Evolutionary conservation across 2,329 filamentous ascomycete species (phyloP).

Genomic region (Epichloe coenophiala): DNA sequence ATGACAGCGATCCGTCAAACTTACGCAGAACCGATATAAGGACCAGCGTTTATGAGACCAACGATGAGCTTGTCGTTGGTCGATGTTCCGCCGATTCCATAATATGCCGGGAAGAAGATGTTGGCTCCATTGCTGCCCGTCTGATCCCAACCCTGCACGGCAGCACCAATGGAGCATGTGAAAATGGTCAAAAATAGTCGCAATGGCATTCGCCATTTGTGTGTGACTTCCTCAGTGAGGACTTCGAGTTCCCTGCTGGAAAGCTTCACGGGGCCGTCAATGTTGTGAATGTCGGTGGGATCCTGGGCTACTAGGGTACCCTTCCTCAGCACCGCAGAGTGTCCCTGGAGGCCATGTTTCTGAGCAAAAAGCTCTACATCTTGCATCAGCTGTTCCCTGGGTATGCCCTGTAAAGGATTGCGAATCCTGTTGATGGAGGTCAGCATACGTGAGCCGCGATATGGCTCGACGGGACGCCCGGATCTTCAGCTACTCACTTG

Average conservation of each 20-base stretch:
- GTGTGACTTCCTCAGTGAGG: slow-evolving; percentile 45
- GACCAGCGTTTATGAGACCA: slow-evolving; percentile 51
- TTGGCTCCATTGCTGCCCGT: slow-evolving; percentile 50
- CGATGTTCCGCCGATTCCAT: slow-evolving; percentile 22
- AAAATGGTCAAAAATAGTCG: slow-evolving; percentile 53
- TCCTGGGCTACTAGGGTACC: slow-evolving; percentile 42
- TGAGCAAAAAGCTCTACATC: slow-evolving; percentile 47
- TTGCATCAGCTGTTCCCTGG: slow-evolving; percentile 36
- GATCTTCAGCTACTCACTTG: slow-evolving; percentile 19
- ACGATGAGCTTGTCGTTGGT: slow-evolving; percentile 33
- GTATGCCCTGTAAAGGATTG: slow-evolving; percentile 35
- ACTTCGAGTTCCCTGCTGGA: slow-evolving; percentile 40
- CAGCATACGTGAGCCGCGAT: neutral
- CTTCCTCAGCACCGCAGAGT: slow-evolving; percentile 44
- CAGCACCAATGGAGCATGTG: slow-evolving; percentile 53
- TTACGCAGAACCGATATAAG: slow-evolving; percentile 32
- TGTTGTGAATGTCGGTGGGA: slow-evolving; percentile 39
- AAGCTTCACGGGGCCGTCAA: slow-evolving; percentile 42
- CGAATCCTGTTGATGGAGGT: slow-evolving; percentile 23
- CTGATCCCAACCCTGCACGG: slow-evolving; percentile 54
- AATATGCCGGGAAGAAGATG: slow-evolving; percentile 39
- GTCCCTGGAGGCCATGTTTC: slow-evolving; percentile 43
- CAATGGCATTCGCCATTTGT: slow-evolving; percentile 52
- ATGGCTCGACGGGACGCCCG: too few species aligned
- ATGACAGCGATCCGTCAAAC: slow-evolving; percentile 4